A percentile compares a stretch with the other conserved stretches of the same genome.
Conservation (phyloP, 1,139 yeast genomes). For the Taphrina communis region DNA sequence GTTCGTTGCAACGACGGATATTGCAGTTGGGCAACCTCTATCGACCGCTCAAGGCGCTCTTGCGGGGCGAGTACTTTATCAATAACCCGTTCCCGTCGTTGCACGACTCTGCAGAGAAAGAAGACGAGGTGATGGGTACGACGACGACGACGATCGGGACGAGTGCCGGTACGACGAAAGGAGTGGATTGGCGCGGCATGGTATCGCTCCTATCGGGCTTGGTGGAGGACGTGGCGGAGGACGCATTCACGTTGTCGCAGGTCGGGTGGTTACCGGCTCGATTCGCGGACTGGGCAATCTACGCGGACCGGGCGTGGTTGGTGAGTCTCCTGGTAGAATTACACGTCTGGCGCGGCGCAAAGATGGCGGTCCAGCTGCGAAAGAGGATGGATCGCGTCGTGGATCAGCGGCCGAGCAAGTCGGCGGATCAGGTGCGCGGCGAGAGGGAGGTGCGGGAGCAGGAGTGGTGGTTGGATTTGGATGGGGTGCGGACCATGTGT, state of each 20-base stretch:
- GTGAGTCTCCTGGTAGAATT: constrained; percentile 15
- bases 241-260: constrained; percentile 31
- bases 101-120: too few species aligned
- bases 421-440: background rate
- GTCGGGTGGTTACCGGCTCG: constrained; percentile 28
- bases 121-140: too few species aligned
- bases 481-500: constrained; percentile 27
- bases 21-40: constrained; percentile 35
- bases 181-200: constrained; percentile 10
- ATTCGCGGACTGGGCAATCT: constrained; percentile 19
- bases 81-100: background rate
- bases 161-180: too few species aligned
- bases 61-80: background rate
- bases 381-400: constrained; percentile 13
- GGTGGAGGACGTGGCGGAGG: constrained; percentile 35
- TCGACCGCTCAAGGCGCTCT: constrained; percentile 24
- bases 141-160: too few species aligned
- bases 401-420: constrained; percentile 16
- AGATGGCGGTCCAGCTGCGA: background rate
- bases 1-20: constrained; percentile 38
- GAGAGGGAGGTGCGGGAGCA: constrained; percentile 14
- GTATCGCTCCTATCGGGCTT: constrained; percentile 2
- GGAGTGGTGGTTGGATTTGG: constrained; percentile 38
- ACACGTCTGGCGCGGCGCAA: constrained; percentile 13
- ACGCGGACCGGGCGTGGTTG: constrained; percentile 38